Evolutionary conservation across 2,329 filamentous ascomycete species (phyloP).

Genomic region (Aspergillus chevalieri): DNA sequence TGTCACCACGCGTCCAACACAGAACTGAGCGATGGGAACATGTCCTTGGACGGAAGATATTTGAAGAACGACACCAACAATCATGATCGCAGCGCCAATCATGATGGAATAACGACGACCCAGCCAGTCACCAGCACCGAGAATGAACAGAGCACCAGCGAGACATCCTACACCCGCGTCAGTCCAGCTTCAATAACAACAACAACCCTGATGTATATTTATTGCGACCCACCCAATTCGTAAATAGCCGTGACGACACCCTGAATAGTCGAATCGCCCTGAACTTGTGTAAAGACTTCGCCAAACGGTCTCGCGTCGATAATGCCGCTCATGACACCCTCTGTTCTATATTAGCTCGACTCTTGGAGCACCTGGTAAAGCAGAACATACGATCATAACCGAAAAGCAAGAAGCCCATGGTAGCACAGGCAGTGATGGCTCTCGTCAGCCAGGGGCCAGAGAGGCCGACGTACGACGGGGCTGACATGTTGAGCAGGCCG

Average conservation of each 20-base stretch:
- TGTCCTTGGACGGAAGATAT: slow-evolving; percentile 23
- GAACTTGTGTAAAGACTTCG: slow-evolving; percentile 15
- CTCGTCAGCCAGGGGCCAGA: not conserved
- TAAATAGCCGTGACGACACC: slow-evolving; percentile 48
- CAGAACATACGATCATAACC: slow-evolving; percentile 44
- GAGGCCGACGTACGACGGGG: not conserved
- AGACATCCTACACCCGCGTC: not conserved
- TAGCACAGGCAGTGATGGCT: not conserved
- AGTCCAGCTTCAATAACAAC: not conserved
- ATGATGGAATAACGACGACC: slow-evolving; percentile 41
- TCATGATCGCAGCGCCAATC: slow-evolving; percentile 47
- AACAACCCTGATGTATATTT: too few species aligned
- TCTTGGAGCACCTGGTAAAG: too few species aligned
- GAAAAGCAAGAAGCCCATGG: slow-evolving; percentile 49
- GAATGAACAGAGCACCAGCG: not conserved
- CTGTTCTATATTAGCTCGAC: not conserved
- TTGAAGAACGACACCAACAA: slow-evolving; percentile 21
- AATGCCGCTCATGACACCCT: not conserved
- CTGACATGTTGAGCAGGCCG: not conserved
- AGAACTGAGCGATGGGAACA: slow-evolving; percentile 37
- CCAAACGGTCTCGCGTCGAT: slow-evolving; percentile 1
- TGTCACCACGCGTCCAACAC: slow-evolving; percentile 43
- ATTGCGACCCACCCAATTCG: slow-evolving; percentile 34
- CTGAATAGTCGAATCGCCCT: slow-evolving; percentile 38
- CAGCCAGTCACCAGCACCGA: slow-evolving; percentile 16